Conservation (phyloP, 176 grass and related monocot species). For the Phyllostachys edulis region DNA sequence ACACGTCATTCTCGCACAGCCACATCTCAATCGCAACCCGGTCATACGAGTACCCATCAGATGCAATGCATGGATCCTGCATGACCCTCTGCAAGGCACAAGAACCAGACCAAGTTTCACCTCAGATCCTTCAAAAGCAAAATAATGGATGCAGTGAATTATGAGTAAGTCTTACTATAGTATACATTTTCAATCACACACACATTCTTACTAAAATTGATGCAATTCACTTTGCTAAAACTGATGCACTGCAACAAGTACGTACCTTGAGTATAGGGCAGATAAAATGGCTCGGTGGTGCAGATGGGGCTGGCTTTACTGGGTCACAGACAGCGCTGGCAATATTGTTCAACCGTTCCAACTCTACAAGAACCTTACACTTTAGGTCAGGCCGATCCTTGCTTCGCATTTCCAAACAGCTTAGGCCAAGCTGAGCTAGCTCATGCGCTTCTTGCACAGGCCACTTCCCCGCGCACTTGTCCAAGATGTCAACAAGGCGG, state of each 20-base stretch:
- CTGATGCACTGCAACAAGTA: slow-evolving; percentile 16
- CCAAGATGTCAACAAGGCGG: slow-evolving; percentile 48
- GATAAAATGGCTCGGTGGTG: slow-evolving; percentile 64
- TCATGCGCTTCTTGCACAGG: slow-evolving; percentile 56
- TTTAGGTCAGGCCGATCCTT: slow-evolving; percentile 69
- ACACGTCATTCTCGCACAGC: slow-evolving; percentile 43
- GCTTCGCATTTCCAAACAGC: slow-evolving; percentile 71
- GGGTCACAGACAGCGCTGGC: not conserved
- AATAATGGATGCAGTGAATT: slow-evolving; percentile 2
- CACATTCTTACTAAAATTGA: not conserved
- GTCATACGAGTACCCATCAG: slow-evolving; percentile 81
- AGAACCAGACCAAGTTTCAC: not conserved
- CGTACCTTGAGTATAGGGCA: slow-evolving; percentile 79
- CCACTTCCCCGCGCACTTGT: slow-evolving; percentile 59
- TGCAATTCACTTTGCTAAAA: slow-evolving; percentile 11
- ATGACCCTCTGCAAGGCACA: slow-evolving; percentile 54
- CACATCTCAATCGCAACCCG: slow-evolving; percentile 53
- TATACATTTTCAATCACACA: not conserved
- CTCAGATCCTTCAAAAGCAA: not conserved
- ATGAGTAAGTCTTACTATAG: not conserved
- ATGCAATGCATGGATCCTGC: slow-evolving; percentile 66
- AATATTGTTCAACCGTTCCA: slow-evolving; percentile 60
- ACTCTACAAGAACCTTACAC: slow-evolving; percentile 41
- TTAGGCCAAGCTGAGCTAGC: slow-evolving; percentile 55
- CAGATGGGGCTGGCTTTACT: slow-evolving; percentile 5